phyloP scores from a whole-genome alignment of 306 rosid species.

The Inga leiocalycina region DNA sequence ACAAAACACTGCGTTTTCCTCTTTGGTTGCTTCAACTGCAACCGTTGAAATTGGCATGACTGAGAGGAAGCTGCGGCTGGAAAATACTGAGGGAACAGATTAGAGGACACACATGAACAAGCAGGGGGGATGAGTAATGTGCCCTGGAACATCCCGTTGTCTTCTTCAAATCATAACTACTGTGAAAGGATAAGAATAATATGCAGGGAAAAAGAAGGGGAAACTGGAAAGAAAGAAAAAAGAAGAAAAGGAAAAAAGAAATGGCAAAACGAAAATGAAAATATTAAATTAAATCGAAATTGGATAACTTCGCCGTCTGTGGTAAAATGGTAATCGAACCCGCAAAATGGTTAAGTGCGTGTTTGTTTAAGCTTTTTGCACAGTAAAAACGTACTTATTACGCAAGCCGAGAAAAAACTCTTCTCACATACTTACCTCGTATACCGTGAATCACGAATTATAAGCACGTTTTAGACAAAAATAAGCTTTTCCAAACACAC shows the following conservation, averaged over 20 bases:
- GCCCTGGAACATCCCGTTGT: conserved; percentile 37
- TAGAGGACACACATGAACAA: conserved; percentile 15
- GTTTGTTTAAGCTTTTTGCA: too few species aligned
- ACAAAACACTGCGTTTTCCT: conserved; percentile 15
- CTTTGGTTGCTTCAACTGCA: conserved; percentile 30
- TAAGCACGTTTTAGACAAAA: too few species aligned
- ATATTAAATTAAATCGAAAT: too few species aligned
- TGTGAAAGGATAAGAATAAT: conserved; percentile 11
- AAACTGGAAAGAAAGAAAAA: not conserved
- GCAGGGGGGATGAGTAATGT: conserved; percentile 14
- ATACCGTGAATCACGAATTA: too few species aligned
- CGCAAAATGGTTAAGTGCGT: conserved; percentile 6
- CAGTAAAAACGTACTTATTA: too few species aligned
- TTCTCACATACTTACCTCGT: too few species aligned
- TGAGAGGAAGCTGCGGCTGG: not conserved
- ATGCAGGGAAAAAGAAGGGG: not conserved
- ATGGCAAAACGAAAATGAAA: not conserved
- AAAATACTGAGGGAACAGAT: not conserved
- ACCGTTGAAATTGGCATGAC: conserved; percentile 4
- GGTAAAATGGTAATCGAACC: not conserved
- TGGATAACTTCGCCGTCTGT: not conserved
- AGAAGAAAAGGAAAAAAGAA: not conserved
- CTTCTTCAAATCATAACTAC: not conserved
- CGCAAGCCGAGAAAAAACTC: too few species aligned
- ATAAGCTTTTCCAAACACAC: too few species aligned